phyloP scores from a whole-genome alignment of 768 basidiomycete species.

The Fomitopsis pulvina region DNA sequence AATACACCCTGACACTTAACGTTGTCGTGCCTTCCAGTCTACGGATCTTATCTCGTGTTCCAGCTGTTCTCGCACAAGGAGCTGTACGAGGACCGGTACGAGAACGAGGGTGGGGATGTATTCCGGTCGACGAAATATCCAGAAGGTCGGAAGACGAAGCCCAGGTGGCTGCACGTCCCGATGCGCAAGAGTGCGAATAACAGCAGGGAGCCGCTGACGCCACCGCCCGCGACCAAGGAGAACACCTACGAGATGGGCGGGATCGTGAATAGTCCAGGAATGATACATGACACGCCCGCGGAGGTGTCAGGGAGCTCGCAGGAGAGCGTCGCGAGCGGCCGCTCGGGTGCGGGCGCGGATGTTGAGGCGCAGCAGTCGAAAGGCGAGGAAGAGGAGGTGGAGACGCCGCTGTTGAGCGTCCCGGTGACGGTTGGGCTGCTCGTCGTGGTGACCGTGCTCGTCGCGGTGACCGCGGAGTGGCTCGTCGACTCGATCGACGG shows the following conservation, averaged over 20 bases:
- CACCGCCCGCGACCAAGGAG: not conserved
- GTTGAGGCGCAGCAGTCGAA: constrained; percentile 4
- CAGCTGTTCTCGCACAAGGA: constrained; percentile 52
- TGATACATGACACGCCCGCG: not conserved
- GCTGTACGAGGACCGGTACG: constrained; percentile 49
- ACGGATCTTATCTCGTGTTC: constrained; percentile 44
- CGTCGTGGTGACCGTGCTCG: constrained; percentile 35
- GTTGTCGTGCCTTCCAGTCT: constrained; percentile 30
- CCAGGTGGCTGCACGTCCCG: not conserved
- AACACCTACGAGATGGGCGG: not conserved
- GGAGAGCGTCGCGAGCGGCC: not conserved
- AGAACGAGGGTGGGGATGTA: constrained; percentile 12
- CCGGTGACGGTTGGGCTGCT: constrained; percentile 29
- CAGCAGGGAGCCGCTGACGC: constrained; percentile 7
- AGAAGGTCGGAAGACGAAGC: not conserved
- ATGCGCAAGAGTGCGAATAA: not conserved
- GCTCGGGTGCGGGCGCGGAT: constrained; percentile 7
- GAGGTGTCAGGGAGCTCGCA: not conserved
- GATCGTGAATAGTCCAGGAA: not conserved
- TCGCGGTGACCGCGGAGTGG: constrained; percentile 50
- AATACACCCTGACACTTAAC: not conserved
- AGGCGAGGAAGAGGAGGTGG: constrained; percentile 24
- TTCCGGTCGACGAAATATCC: constrained; percentile 21
- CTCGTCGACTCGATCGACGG: constrained; percentile 82
- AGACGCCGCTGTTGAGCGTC: constrained; percentile 29